These are phyloP conservation scores for Teunomyces aglyptinius DNA, from an alignment of 805 yeast species.

Conservation along the genomic window DNA sequence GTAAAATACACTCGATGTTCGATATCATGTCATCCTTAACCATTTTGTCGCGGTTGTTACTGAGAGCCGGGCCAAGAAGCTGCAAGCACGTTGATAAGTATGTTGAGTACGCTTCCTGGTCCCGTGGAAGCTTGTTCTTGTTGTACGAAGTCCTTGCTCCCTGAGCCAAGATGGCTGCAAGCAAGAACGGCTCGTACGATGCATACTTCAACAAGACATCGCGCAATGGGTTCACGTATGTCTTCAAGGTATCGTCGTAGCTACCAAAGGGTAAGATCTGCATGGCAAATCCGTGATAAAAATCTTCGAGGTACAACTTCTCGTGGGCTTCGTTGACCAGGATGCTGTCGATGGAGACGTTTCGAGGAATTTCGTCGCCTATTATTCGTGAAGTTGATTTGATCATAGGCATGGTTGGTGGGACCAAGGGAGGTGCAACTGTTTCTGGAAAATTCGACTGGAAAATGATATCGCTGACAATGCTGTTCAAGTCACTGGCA, in stretches of 20 bases:
- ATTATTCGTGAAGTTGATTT: neutral
- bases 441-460: slow-evolving; percentile 3
- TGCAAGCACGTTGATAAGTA: slow-evolving; percentile 63
- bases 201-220: slow-evolving; percentile 63
- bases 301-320: slow-evolving; percentile 34
- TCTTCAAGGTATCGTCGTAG: slow-evolving; percentile 25
- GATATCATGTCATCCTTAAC: slow-evolving; percentile 21
- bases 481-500: slow-evolving; percentile 39
- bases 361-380: slow-evolving; percentile 17
- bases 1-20: slow-evolving; percentile 63
- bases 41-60: slow-evolving; percentile 16
- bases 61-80: slow-evolving; percentile 48
- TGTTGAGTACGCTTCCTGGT: slow-evolving; percentile 62
- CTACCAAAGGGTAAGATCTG: slow-evolving; percentile 38
- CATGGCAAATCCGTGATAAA: slow-evolving; percentile 36
- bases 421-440: neutral
- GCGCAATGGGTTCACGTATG: slow-evolving; percentile 51
- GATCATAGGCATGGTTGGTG: neutral
- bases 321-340: slow-evolving; percentile 27
- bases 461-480: slow-evolving; percentile 31
- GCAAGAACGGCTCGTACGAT: slow-evolving; percentile 53
- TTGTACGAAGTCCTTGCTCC: slow-evolving; percentile 62
- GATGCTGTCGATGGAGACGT: slow-evolving; percentile 30
- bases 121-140: slow-evolving; percentile 43
- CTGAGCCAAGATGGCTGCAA: slow-evolving; percentile 68